Evolutionary conservation across 257 asterid species (phyloP).

Genomic region (Fraxinus excelsior): DNA sequence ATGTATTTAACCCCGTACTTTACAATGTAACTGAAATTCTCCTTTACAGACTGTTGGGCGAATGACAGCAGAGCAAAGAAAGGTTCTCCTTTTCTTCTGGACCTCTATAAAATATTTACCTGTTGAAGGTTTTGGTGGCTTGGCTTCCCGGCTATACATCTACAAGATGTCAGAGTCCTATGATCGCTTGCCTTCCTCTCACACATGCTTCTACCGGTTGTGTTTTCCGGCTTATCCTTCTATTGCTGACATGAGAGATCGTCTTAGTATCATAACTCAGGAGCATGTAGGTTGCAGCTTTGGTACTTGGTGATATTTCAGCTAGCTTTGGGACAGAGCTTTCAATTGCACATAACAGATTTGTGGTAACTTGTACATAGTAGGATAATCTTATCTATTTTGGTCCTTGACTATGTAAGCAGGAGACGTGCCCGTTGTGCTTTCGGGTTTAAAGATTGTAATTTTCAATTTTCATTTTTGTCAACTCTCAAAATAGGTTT

Average conservation of each 20-base stretch:
- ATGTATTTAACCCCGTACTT: neutral
- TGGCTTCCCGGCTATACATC: conserved; percentile 49
- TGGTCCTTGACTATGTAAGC: conserved; percentile 20
- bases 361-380: conserved; percentile 29
- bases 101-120: conserved; percentile 57
- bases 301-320: conserved; percentile 41
- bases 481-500: conserved; percentile 15
- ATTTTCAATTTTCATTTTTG: neutral
- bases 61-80: conserved; percentile 81
- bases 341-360: conserved; percentile 34
- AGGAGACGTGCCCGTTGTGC: neutral
- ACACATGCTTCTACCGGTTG: conserved; percentile 55
- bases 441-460: conserved; percentile 1
- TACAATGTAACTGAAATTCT: conserved; percentile 2
- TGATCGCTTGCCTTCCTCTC: conserved; percentile 55
- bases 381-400: conserved; percentile 5
- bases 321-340: conserved; percentile 10
- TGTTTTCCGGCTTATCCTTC: conserved; percentile 51
- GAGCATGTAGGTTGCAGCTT: conserved; percentile 61
- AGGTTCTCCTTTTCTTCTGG: conserved; percentile 76
- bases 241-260: conserved; percentile 35
- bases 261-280: conserved; percentile 44
- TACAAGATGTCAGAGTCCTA: conserved; percentile 34
- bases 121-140: conserved; percentile 53
- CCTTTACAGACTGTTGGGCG: conserved; percentile 56